Percentiles rank a stretch among this genome's conserved stretches.
phyloP scores from a whole-genome alignment of 1,284 basidiomycete species.

The Leccinum griseonigrum region DNA sequence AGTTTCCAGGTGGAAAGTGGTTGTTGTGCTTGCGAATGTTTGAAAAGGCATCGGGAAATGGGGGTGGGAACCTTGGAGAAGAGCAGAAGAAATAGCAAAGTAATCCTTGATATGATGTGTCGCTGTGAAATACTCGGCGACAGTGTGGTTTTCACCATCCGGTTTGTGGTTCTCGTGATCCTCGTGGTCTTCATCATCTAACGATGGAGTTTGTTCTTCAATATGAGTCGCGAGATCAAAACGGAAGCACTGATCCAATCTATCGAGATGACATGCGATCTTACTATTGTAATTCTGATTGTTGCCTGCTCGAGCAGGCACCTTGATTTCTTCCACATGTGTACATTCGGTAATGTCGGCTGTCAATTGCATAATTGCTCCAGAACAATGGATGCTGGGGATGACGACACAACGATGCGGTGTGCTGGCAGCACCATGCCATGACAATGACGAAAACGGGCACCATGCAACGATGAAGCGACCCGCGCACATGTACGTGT shows the following conservation, averaged over 20 bases:
- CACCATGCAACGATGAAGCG: too few species aligned
- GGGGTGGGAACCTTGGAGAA: not conserved
- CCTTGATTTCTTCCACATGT: conserved; percentile 4
- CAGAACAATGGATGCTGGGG: not conserved
- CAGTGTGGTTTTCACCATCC: not conserved
- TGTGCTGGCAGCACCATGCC: too few species aligned
- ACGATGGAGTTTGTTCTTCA: not conserved
- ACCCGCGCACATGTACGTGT: too few species aligned
- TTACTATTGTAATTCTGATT: conserved; percentile 2
- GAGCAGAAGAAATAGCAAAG: not conserved
- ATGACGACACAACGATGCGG: not conserved
- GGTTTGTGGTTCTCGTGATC: not conserved
- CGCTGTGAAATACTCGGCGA: not conserved
- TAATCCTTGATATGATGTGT: not conserved
- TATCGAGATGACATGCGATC: not conserved
- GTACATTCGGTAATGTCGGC: conserved; percentile 3
- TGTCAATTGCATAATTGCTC: conserved; percentile 6
- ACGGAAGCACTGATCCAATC: not conserved
- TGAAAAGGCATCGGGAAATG: not conserved
- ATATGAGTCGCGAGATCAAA: not conserved
- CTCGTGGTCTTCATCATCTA: not conserved
- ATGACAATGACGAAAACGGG: too few species aligned
- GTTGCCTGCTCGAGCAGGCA: conserved; percentile 1
- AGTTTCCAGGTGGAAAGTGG: conserved; percentile 4
- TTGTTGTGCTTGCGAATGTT: conserved; percentile 1